phyloP scores from a whole-genome alignment of 495 filamentous ascomycete genomes.

The Penicillium alfredii region DNA sequence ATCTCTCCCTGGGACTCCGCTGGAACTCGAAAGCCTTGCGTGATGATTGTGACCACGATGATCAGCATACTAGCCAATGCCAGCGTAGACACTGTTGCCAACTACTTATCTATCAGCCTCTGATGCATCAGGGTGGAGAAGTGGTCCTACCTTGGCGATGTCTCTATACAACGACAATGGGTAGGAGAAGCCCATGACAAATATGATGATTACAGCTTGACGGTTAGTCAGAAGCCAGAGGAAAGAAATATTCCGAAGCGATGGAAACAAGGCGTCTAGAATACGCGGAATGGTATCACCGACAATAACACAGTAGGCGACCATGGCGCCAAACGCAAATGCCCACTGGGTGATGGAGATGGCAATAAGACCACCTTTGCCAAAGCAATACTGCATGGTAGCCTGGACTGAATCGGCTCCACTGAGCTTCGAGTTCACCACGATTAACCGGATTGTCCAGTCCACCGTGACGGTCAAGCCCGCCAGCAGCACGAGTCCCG shows the following conservation, averaged over 20 bases:
- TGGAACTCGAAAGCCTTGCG: slow-evolving; percentile 71
- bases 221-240: slow-evolving; percentile 76
- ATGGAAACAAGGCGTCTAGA: slow-evolving; percentile 72
- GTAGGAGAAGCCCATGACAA: slow-evolving; percentile 81
- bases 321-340: slow-evolving; percentile 98
- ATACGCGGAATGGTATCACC: slow-evolving; percentile 95
- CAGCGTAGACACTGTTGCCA: slow-evolving; percentile 90
- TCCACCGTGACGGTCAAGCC: slow-evolving; percentile 76
- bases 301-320: slow-evolving; percentile 95
- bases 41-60: slow-evolving; percentile 84
- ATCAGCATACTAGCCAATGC: slow-evolving; percentile 87
- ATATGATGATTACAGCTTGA: slow-evolving; percentile 75
- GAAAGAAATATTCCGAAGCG: slow-evolving; percentile 63
- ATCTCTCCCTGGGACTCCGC: slow-evolving; percentile 63
- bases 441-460: slow-evolving; percentile 96
- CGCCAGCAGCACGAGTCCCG: slow-evolving; percentile 72
- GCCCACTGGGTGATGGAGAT: slow-evolving; percentile 91
- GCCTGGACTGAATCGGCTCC: slow-evolving; percentile 90
- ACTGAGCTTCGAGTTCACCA: slow-evolving; percentile 90
- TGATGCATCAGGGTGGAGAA: not conserved
- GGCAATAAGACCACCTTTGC: slow-evolving; percentile 76
- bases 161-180: slow-evolving; percentile 90
- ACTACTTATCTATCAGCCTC: slow-evolving; percentile 44
- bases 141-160: slow-evolving; percentile 75
- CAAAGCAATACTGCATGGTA: slow-evolving; percentile 92